These are phyloP conservation scores for Paramarasmius palmivorus DNA, from an alignment of 1,284 basidiomycete species.

Conservation along the genomic window DNA sequence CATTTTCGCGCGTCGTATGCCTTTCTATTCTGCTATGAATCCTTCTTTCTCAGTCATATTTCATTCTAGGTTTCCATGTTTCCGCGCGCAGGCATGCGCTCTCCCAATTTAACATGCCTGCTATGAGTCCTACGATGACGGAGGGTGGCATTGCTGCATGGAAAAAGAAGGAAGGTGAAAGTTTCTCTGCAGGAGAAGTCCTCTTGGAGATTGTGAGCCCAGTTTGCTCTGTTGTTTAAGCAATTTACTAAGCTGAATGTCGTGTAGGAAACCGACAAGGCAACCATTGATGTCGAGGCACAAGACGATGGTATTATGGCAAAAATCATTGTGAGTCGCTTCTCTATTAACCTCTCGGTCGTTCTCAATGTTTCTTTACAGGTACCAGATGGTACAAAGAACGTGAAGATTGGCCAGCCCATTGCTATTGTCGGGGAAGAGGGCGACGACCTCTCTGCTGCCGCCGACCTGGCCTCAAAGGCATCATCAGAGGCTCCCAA, in stretches of 20 bases:
- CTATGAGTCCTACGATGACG: slow-evolving; percentile 99
- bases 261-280: slow-evolving; percentile 95
- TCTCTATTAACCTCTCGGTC: not conserved
- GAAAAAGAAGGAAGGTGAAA: slow-evolving; percentile 96
- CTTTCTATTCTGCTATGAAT: slow-evolving; percentile 5
- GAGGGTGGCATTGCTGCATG: slow-evolving; percentile 97
- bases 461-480: slow-evolving; percentile 75
- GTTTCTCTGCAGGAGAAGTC: slow-evolving; percentile 90
- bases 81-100: slow-evolving; percentile 81
- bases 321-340: slow-evolving; percentile 75
- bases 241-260: slow-evolving; percentile 16
- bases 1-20: slow-evolving; percentile 67
- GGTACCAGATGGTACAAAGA: slow-evolving; percentile 85
- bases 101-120: slow-evolving; percentile 94
- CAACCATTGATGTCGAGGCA: slow-evolving; percentile 98
- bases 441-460: slow-evolving; percentile 89
- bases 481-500: slow-evolving; percentile 41
- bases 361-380: slow-evolving; percentile 30
- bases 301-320: slow-evolving; percentile 95
- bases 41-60: slow-evolving; percentile 11
- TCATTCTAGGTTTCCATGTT: slow-evolving; percentile 71
- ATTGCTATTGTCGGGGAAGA: slow-evolving; percentile 94
- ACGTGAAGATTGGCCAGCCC: slow-evolving; percentile 80
- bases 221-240: slow-evolving; percentile 5
- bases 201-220: slow-evolving; percentile 85